phyloP scores from a whole-genome alignment of 495 filamentous ascomycete genomes.

The Patellaria atrata region DNA sequence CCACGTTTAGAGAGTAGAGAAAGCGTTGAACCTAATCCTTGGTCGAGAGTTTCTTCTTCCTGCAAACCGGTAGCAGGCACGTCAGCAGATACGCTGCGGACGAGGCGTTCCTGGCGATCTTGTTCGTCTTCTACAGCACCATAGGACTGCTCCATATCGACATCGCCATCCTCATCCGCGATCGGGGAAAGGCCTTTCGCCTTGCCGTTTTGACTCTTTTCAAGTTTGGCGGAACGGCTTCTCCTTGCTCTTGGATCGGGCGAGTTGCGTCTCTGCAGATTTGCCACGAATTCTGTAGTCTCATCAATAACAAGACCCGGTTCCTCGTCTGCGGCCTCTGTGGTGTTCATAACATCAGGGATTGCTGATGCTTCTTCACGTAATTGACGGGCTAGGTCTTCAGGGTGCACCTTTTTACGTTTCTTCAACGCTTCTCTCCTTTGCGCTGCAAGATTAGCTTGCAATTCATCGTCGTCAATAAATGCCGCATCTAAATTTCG shows the following conservation, averaged over 20 bases:
- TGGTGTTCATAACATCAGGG: constrained; percentile 32
- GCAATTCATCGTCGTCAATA: constrained; percentile 85
- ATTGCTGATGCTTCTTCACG: constrained; percentile 54
- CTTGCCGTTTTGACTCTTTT: constrained; percentile 45
- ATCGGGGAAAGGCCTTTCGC: constrained; percentile 25
- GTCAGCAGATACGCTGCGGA: constrained; percentile 36
- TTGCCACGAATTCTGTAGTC: constrained; percentile 85
- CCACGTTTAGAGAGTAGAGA: constrained; percentile 70
- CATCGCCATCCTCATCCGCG: constrained; percentile 43
- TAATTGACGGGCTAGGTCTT: constrained; percentile 73
- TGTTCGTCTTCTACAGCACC: constrained; percentile 43
- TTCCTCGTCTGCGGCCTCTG: constrained; percentile 38
- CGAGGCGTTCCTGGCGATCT: constrained; percentile 31
- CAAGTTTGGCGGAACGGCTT: not conserved
- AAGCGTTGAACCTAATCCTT: constrained; percentile 70
- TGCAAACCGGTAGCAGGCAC: constrained; percentile 64
- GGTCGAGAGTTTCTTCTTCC: constrained; percentile 62
- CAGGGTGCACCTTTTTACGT: constrained; percentile 65
- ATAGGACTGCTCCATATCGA: constrained; percentile 47
- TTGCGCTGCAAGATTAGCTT: constrained; percentile 68
- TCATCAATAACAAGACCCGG: constrained; percentile 82
- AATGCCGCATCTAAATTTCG: constrained; percentile 52
- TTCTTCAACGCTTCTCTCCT: constrained; percentile 76
- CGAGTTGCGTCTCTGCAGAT: constrained; percentile 56
- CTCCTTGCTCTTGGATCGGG: constrained; percentile 3